Evolutionary conservation across 2,329 filamentous ascomycete species (phyloP).

Genomic region (Trichoderma koningiopsis): DNA sequence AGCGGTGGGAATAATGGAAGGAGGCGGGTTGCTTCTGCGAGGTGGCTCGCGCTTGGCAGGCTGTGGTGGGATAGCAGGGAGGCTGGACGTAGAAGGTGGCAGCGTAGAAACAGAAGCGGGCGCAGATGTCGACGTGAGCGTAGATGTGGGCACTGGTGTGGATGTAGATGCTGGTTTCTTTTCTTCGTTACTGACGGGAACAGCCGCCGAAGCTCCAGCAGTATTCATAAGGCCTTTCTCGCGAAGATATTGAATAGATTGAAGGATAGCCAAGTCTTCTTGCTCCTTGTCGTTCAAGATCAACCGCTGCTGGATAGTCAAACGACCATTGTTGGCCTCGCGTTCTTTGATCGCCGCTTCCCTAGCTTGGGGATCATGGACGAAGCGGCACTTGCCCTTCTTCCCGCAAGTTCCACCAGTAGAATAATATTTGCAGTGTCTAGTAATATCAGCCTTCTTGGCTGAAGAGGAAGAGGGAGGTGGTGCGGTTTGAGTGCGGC

Average conservation of each 20-base stretch:
- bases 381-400: conserved; percentile 75
- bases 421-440: conserved; percentile 71
- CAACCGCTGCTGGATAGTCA: conserved; percentile 67
- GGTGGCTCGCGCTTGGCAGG: conserved; percentile 40
- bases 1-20: conserved; percentile 36
- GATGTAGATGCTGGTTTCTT: conserved; percentile 28
- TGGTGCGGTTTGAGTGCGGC: conserved; percentile 42
- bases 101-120: conserved; percentile 17
- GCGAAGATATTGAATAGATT: conserved; percentile 66
- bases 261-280: conserved; percentile 66
- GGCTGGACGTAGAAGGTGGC: conserved; percentile 36
- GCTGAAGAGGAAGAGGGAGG: conserved; percentile 50
- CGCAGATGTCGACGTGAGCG: neutral
- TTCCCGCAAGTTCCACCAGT: conserved; percentile 70
- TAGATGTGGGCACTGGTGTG: neutral
- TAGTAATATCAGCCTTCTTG: conserved; percentile 62
- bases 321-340: conserved; percentile 64
- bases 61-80: conserved; percentile 43
- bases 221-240: conserved; percentile 56
- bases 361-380: conserved; percentile 65
- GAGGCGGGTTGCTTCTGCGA: conserved; percentile 39
- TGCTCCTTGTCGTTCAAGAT: conserved; percentile 69
- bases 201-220: conserved; percentile 26
- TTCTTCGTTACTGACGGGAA: conserved; percentile 28
- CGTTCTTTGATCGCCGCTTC: conserved; percentile 65